Base-by-base conservation (phyloP, 768 basidiomycete genomes). In the Chalciporus pseudorubinellus region DNA sequence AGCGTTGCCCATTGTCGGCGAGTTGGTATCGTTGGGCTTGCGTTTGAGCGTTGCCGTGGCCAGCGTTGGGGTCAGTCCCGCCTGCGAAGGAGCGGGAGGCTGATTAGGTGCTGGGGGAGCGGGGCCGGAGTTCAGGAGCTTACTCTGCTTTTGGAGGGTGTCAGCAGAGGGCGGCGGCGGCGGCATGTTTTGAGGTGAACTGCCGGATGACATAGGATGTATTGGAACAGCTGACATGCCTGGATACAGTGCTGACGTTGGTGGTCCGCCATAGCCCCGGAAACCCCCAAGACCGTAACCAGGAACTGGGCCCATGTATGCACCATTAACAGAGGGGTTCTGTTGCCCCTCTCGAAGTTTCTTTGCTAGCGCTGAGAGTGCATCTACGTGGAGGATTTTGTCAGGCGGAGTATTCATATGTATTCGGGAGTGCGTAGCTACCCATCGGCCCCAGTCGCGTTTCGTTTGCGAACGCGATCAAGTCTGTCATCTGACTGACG, bases 401-500 rank as follows among this genome's bases (percentile, higher is more conserved):
- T 59, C 46, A 59, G 56, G 57, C 46, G 41, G 42, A 28, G 48
- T 53, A 59, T 67, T 62, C 64, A 62, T 24, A 53, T 46, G 49
- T 46, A 62, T 63, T 59, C 48, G 58, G 59, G 58, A 51, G 50
- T 56, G 53, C 50, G 52, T 58, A 75, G 81, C 62, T 70, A 92
- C 89, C 84, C 60, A 80, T 65, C 21, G 88, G 87, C 34, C 89
- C 89, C 16, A 84, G 64, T 0, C 70, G 46, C 7, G 70, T 67
- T 31, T 83, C 78, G 21, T 59, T 77, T 21, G 85, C 81, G 60
- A 79, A 89, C 5, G 76, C 61, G 48, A 92, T 89, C 47, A 92
- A 73, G 57, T 91, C 88, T 29, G 80, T 74, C 90, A 92, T 90
- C 54, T 86, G 81, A 39, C 78, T 80, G 6, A 92, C 88, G 59